Conservation (phyloP, 2,329 filamentous ascomycete genomes). For the Teratosphaeria zuluensis region DNA sequence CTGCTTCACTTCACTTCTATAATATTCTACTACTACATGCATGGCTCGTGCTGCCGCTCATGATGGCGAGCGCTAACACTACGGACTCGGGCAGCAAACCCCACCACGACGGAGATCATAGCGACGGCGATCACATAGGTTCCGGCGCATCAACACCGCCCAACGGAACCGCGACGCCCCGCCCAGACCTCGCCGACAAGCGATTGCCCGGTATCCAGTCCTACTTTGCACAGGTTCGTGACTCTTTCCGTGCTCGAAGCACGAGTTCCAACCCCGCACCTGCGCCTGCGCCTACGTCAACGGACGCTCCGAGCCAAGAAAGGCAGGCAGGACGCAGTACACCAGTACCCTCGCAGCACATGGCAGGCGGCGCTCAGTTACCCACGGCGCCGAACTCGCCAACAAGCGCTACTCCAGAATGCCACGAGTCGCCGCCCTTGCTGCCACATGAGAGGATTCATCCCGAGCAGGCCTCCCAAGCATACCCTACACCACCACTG, state of each 20-base stretch:
- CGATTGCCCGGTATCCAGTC: constrained; percentile 85
- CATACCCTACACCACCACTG: constrained; percentile 33
- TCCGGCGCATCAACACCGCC: constrained; percentile 76
- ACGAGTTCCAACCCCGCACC: constrained; percentile 29
- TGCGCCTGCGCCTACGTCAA: constrained; percentile 11
- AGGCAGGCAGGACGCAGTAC: constrained; percentile 8
- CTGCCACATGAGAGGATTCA: constrained; percentile 27
- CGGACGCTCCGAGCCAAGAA: constrained; percentile 7
- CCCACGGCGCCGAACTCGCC: constrained; percentile 29
- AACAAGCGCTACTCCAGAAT: constrained; percentile 10
- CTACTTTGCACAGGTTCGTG: constrained; percentile 99
- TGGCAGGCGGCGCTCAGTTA: constrained; percentile 12
- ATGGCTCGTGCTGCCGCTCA: constrained; percentile 3
- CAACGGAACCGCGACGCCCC: constrained; percentile 74
- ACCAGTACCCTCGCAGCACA: constrained; percentile 10
- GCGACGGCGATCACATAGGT: constrained; percentile 64
- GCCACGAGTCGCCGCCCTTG: constrained; percentile 22
- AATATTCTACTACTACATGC: not conserved
- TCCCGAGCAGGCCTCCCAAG: constrained; percentile 10
- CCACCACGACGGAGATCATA: constrained; percentile 49
- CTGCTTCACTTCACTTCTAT: not conserved
- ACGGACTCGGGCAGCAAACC: constrained; percentile 21
- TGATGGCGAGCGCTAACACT: constrained; percentile 19
- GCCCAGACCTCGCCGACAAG: constrained; percentile 89
- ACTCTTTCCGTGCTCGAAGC: constrained; percentile 49